Conservation (phyloP, 78 protist species). For the Dictyostelium capitatum region DNA sequence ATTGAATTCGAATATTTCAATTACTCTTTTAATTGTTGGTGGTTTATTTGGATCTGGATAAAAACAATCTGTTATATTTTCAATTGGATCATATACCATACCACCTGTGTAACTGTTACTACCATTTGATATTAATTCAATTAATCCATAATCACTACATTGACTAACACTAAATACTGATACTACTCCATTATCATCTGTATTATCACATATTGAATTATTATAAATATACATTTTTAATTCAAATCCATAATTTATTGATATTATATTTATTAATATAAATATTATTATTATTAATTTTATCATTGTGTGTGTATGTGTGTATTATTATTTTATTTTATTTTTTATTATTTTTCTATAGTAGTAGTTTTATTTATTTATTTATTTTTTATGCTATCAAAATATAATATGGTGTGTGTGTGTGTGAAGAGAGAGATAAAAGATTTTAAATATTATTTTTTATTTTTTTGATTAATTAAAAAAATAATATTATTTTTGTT, state of each 20-base stretch:
- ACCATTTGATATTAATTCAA: background rate
- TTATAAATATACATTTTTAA: constrained; percentile 2
- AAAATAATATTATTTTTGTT: too few species aligned
- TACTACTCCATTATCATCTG: background rate
- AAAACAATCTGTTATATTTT: background rate
- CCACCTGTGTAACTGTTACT: background rate
- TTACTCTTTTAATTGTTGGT: too few species aligned
- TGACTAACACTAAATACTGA: background rate
- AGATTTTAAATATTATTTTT: too few species aligned
- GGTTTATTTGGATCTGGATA: too few species aligned
- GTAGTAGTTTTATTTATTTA: background rate
- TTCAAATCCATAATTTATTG: background rate
- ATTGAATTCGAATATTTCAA: too few species aligned
- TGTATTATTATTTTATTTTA: background rate
- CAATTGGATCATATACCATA: background rate
- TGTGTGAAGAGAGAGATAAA: too few species aligned
- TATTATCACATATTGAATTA: background rate
- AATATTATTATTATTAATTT: background rate
- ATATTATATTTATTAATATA: background rate
- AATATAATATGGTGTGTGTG: too few species aligned
- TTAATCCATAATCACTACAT: constrained; percentile 12
- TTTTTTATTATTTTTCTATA: background rate
- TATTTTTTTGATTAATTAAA: too few species aligned
- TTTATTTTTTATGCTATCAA: too few species aligned
- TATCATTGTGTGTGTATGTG: background rate